phyloP scores from a whole-genome alignment of 257 asterid species.

The Rauvolfia tetraphylla region DNA sequence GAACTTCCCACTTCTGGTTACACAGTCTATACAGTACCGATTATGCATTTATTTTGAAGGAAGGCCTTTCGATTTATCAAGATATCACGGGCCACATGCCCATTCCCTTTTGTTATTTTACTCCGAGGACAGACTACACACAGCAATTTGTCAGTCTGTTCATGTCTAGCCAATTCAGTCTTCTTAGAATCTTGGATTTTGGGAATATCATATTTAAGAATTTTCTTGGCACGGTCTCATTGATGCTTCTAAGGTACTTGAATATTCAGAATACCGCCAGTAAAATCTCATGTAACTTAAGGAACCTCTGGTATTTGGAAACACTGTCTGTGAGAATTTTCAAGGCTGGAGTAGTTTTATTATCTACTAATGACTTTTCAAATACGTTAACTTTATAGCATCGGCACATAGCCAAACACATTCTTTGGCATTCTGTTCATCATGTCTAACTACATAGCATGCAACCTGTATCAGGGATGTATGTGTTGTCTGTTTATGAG shows the following conservation, averaged over 20 bases:
- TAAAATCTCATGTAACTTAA: not conserved
- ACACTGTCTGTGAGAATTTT: not conserved
- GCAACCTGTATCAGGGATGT: not conserved
- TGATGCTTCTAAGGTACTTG: not conserved
- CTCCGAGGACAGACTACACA: not conserved
- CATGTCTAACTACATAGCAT: not conserved
- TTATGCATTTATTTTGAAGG: not conserved
- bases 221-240: not conserved
- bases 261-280: not conserved
- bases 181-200: constrained; percentile 1
- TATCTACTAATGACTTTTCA: not conserved
- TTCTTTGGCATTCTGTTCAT: not conserved
- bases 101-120: not conserved
- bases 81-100: not conserved
- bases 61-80: not conserved
- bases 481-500: not conserved
- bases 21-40: not conserved
- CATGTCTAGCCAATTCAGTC: not conserved
- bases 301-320: not conserved
- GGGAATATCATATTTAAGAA: not conserved
- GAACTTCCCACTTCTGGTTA: not conserved
- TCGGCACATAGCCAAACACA: not conserved
- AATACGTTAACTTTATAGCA: not conserved
- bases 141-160: not conserved
- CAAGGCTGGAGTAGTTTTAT: not conserved